Evolutionary conservation across 495 filamentous ascomycete genomes (phyloP), one percentile per base, ranked within the genome.

Genomic region (Penicillium mononematosum): DNA sequence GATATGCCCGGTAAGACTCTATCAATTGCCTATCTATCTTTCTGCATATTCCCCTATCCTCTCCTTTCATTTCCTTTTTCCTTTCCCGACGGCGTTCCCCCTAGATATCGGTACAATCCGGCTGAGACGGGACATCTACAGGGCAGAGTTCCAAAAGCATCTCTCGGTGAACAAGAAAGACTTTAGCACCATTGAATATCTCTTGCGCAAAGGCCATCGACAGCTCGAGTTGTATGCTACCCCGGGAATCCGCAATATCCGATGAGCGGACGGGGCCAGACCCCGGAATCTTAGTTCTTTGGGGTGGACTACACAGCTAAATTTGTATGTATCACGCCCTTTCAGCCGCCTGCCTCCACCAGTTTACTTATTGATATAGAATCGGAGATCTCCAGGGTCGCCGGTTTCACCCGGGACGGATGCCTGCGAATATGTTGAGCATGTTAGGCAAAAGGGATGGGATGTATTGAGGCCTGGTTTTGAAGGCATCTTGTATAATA

Each of bases 211-310:
- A 67, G 94, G 94, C 39, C 80, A 84, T 31, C 83, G 89, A 50
- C 92, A 98, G 71, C 74, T 98, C 24, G 92, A 96, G 50, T 83
- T 86, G 53, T 98, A 95, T 73, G 84, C 87, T 17, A 83, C 85
- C 7, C 86, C 91, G 22, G 89, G 88, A 2, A 90, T 97, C 67
- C 91, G 84, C 66, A 90, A 96, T 70, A 88, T 98, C 58, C 67
- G 64, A 41, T 75, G 64, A 65, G 71, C 45, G 29, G 32, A 27
- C 10, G 8, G 7, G 32, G 20, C 29, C 11, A 38, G 16, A 39
- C n/a, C 16, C 14, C 22, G 42, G 8, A 24, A n/a, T 42, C 36
- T 29, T 11, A 9, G 27, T 3, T 12, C 5, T 17, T 25, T 20
- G 42, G 51, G 25, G 14, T 20, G 24, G 7, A 12, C 6, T 45